Evolutionary conservation across 177 flowering plant species (phyloP), one percentile per base, ranked within the genome.

Genomic region (Vitis hybrid): DNA sequence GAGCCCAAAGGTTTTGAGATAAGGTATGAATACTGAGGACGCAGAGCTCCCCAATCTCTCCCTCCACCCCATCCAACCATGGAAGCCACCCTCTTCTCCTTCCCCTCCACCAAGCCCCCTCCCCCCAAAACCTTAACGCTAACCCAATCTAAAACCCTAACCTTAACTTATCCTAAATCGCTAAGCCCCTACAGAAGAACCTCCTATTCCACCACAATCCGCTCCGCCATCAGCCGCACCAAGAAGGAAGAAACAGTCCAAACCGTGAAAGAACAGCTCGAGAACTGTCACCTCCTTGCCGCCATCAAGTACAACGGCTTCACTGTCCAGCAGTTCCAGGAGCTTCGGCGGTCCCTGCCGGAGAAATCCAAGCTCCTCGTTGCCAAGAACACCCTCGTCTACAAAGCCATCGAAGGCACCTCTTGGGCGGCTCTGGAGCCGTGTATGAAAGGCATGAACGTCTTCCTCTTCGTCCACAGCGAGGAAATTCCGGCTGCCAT

Each of bases 371-470:
- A 72, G 57, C 85, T 96, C 13, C 4, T 93, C 0, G 90, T 96
- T 2, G 99, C 97, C 13, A 93, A 93, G 79, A 95, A 93, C 76
- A 90, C 90, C 1, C 78, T 91, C 1, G 96, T 95, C 16, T 77
- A 71, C 13, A 93, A 91, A 71, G 99, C 99, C 20, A 78, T 96
- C 13, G 97, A 93, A 50, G 93, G 94, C 2, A 96, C 99, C 10
- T 75, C 80, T 19, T 96, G 98, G 97, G 97, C 85, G 69, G 87
- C 87, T 0, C 69, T 93, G 60, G 78, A 87, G 78, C 99, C 99
- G 3, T 93, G 97, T 62, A 88, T 96, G 97, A 87, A 74, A 54
- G 99, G 99, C 3, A 93, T 90, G 97, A 91, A 90, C 51, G 98
- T 88, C 3, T 95, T 93, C 94, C 79, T 93, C 7, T 96, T 96